phyloP scores from a whole-genome alignment of 768 basidiomycete genomes.

The Naganishia vaughanmartiniae region DNA sequence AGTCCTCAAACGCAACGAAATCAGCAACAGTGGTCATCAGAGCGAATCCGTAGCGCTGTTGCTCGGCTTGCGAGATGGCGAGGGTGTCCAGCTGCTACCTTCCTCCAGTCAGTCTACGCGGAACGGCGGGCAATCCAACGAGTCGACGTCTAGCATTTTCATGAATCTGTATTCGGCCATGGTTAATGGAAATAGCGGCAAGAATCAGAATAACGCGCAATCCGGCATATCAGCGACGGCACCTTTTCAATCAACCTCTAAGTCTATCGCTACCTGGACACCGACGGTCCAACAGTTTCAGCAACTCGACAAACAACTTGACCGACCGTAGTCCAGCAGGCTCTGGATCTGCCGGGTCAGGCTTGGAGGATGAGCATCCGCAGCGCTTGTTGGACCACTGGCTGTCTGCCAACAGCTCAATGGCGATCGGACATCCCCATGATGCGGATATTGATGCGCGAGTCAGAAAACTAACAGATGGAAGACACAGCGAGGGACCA shows the following conservation, averaged over 20 bases:
- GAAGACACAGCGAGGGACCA: too few relatives aligned
- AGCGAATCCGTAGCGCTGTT: slow-evolving; percentile 44
- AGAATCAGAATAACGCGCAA: background rate
- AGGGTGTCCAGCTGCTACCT: slow-evolving; percentile 29
- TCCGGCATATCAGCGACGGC: slow-evolving; percentile 14
- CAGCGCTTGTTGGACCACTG: slow-evolving; percentile 49
- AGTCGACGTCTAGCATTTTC: slow-evolving; percentile 13
- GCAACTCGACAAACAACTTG: slow-evolving; percentile 28
- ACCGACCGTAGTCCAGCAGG: slow-evolving; percentile 28
- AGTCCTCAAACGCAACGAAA: slow-evolving; percentile 35
- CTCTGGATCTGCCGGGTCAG: slow-evolving; percentile 31
- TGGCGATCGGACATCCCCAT: slow-evolving; percentile 44
- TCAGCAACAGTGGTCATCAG: slow-evolving; percentile 36
- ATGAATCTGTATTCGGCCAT: slow-evolving; percentile 21
- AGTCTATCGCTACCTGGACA: slow-evolving; percentile 27
- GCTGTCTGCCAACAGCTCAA: slow-evolving; percentile 44
- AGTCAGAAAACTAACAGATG: too few relatives aligned
- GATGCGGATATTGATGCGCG: slow-evolving; percentile 33
- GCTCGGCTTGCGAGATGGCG: slow-evolving; percentile 43
- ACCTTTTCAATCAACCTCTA: slow-evolving; percentile 28
- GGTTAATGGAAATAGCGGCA: slow-evolving; percentile 5
- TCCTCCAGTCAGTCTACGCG: background rate
- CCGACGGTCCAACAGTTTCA: slow-evolving; percentile 6
- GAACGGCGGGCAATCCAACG: slow-evolving; percentile 5
- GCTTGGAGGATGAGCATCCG: slow-evolving; percentile 47